Evolutionary conservation across 2,329 filamentous ascomycete species (phyloP), one percentile per base, ranked within the genome.

Genomic region (Thielaviopsis musarum): DNA sequence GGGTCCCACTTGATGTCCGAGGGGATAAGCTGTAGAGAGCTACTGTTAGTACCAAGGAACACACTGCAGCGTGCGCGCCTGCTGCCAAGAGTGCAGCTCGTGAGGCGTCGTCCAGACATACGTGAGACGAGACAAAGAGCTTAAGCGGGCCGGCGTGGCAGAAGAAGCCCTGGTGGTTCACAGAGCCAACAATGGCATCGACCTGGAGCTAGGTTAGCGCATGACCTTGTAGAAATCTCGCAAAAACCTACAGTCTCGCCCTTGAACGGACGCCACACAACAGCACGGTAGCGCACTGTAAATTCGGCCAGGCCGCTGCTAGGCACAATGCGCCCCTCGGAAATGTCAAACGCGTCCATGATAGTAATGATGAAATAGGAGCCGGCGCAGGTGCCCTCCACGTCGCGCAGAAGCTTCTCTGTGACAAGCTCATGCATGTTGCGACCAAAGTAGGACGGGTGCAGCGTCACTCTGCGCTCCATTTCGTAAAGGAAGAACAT

Each of bases 401-500:
- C 89, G 69, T 97, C 91, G 68, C 88, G 85, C 64, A 95, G 80
- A 28, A 98, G 82, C 72, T 91, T 90, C 66, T 87, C 85, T 57
- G 87, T 91, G 49, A 98, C 87, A 66, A 95, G 84, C 66, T 94
- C 87, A 67, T 91, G 85, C 77, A 96, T 94, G 69, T 93, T 89
- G 64, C 88, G 85, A 61, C 91, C 91, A 70, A 98, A 97, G 75
- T 94, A 98, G 13, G 91, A 97, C 28, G 93, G 93, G 70, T 98
- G 93, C 68, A 98, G 81, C 66, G 89, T 91, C 67, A 97, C 91
- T 69, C 88, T 86, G 70, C 91, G 90, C 75, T 95, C 90, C 73
- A 97, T 85, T 70, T 95, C 91, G 74, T 95, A 89, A 65, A 98
- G 87, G 77, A 98, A 98, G 74, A 97, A 98, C 93, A 98, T 98